These are phyloP conservation scores for Amborella trichopoda DNA, from an alignment of 164 flowering plant species.

Conservation along the genomic window DNA sequence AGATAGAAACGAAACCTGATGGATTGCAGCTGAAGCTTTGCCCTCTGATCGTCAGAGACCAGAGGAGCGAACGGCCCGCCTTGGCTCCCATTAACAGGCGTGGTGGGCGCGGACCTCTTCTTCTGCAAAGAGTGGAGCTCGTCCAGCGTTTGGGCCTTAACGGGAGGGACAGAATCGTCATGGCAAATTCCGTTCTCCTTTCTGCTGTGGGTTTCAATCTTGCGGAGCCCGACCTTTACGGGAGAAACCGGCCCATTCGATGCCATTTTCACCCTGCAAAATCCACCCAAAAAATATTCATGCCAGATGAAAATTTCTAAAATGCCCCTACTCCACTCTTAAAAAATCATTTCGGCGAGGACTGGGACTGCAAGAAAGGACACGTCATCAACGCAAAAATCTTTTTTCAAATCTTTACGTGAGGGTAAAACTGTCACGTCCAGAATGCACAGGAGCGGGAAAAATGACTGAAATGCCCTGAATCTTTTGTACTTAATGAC, in stretches of 20 bases:
- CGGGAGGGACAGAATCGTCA: conserved; percentile 44
- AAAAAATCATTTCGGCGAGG: no score
- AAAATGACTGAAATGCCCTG: no score
- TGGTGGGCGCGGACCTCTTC: conserved; percentile 71
- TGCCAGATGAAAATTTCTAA: no score
- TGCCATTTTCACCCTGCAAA: conserved; percentile 24
- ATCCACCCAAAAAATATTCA: no score
- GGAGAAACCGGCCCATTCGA: conserved; percentile 23
- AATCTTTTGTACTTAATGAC: no score
- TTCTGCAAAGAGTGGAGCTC: conserved; percentile 76
- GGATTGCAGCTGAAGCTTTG: conserved; percentile 84
- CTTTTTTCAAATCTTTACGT: no score
- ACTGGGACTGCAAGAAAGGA: no score
- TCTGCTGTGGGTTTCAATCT: conserved; percentile 26
- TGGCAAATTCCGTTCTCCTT: conserved; percentile 40
- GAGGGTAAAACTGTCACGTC: no score
- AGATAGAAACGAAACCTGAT: no score
- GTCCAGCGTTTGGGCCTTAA: conserved; percentile 70
- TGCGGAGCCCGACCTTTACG: conserved; percentile 16
- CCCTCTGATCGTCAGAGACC: conserved; percentile 62
- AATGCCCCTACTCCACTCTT: no score
- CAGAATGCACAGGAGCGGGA: no score
- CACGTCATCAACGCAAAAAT: no score
- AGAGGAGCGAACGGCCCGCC: conserved; percentile 18
- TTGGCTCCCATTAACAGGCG: conserved; percentile 38